phyloP scores from a whole-genome alignment of 1,284 basidiomycete species.

The Naganishia cerealis region DNA sequence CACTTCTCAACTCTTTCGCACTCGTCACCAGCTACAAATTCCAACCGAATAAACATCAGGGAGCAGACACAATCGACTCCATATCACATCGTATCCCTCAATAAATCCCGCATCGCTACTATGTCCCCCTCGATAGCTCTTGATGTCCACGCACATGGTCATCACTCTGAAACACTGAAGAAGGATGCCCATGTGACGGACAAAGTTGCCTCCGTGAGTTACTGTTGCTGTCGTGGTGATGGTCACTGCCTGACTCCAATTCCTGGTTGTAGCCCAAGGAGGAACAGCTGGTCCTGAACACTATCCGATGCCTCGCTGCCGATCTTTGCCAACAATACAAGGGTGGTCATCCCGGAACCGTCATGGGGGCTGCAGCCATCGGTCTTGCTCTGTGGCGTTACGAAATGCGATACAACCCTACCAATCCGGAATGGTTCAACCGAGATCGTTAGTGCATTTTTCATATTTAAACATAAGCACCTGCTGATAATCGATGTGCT shows the following conservation, averaged over 20 bases:
- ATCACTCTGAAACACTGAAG: constrained; percentile 17
- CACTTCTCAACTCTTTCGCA: background rate
- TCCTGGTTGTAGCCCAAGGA: constrained; percentile 10
- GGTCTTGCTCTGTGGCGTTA: constrained; percentile 46
- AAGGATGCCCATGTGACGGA: constrained; percentile 20
- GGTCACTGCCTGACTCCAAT: background rate
- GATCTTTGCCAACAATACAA: constrained; percentile 51
- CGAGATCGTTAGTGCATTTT: constrained; percentile 35
- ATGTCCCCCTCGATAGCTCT: constrained; percentile 19
- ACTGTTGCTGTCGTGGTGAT: background rate
- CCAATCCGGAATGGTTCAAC: constrained; percentile 43
- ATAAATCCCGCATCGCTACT: background rate
- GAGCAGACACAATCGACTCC: background rate
- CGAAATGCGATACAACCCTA: constrained; percentile 48
- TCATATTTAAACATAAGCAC: background rate
- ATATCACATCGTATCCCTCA: background rate
- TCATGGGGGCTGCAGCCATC: constrained; percentile 53
- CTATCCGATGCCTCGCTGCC: constrained; percentile 50
- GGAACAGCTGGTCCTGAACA: constrained; percentile 46
- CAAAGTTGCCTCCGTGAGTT: constrained; percentile 23
- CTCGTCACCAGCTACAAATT: background rate
- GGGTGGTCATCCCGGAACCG: constrained; percentile 56
- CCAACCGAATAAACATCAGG: background rate
- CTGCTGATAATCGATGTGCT: background rate
- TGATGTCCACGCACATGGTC: constrained; percentile 7